These are phyloP conservation scores for Gossypium ekmanianum DNA, from an alignment of 345 rosid genomes.

Conservation along the genomic window DNA sequence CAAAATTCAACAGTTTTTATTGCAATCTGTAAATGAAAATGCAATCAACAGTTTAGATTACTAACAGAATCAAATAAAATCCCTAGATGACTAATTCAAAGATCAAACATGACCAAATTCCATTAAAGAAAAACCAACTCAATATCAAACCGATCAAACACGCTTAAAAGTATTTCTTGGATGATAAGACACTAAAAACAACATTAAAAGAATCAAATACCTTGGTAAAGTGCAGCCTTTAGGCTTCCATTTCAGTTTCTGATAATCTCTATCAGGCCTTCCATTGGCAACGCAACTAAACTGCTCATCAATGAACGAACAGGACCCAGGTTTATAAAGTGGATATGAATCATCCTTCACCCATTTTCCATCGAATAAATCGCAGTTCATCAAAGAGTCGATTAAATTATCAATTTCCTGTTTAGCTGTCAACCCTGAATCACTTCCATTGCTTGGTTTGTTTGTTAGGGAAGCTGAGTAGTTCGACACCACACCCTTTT, in stretches of 20 bases:
- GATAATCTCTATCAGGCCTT: conserved; percentile 68
- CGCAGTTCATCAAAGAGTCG: conserved; percentile 54
- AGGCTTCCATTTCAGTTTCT: conserved; percentile 88
- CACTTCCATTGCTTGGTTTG: conserved; percentile 34
- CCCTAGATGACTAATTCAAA: not conserved
- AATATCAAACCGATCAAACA: no score
- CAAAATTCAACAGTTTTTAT: not conserved
- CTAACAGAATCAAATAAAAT: not conserved
- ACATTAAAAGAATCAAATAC: conserved; percentile 22
- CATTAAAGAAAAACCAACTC: no score
- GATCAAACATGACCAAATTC: not conserved
- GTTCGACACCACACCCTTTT: conserved; percentile 33
- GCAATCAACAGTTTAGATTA: not conserved
- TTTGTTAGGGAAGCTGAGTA: conserved; percentile 27
- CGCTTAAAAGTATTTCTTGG: no score
- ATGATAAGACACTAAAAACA: not conserved
- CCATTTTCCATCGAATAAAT: conserved; percentile 87
- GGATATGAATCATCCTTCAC: conserved; percentile 85
- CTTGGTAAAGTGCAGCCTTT: conserved; percentile 76
- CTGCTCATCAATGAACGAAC: conserved; percentile 78
- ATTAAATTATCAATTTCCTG: conserved; percentile 41
- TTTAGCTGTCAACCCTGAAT: conserved; percentile 25
- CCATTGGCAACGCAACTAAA: conserved; percentile 76
- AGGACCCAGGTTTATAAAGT: conserved; percentile 82
- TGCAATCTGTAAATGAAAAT: not conserved